A percentile compares a stretch with the other conserved stretches of the same genome.
These are phyloP conservation scores for Globomyces sp. DNA, from an alignment of 371 early-diverging fungal species.

Conservation along the genomic window DNA sequence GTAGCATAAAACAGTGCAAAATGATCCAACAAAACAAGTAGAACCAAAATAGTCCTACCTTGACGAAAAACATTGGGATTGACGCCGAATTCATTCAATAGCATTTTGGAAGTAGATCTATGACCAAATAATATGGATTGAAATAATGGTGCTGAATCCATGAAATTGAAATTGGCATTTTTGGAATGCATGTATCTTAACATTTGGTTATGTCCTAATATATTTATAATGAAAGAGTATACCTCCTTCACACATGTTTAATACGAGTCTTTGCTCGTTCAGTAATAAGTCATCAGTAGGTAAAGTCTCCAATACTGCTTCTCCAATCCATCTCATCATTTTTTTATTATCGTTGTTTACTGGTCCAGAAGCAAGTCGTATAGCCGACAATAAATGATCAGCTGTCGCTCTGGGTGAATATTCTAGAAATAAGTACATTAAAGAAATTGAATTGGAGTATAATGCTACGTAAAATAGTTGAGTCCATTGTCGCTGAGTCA, in stretches of 20 bases:
- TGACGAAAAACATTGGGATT: slow-evolving; percentile 8
- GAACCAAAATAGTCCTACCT: background rate
- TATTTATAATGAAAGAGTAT: background rate
- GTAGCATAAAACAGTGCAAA: slow-evolving; percentile 1
- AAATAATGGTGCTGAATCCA: slow-evolving; percentile 13
- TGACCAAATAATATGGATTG: slow-evolving; percentile 5
- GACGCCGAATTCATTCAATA: slow-evolving; percentile 1
- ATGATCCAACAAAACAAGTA: slow-evolving; percentile 7
- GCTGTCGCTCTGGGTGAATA: background rate
- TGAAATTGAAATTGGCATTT: slow-evolving; percentile 1
- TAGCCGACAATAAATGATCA: background rate
- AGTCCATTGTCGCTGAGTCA: too few species aligned
- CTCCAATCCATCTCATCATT: background rate
- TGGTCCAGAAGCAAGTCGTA: background rate
- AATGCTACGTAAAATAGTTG: background rate
- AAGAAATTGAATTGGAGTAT: background rate
- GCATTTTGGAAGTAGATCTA: background rate
- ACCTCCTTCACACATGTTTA: background rate
- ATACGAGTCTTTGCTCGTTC: background rate
- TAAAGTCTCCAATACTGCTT: background rate
- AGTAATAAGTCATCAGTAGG: background rate
- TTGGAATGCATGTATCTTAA: slow-evolving; percentile 1
- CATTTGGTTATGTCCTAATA: slow-evolving; percentile 6
- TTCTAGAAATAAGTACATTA: slow-evolving; percentile 8
- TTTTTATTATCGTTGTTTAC: background rate